Conservation (phyloP, 768 basidiomycete genomes). For the Lactarius akahatsu region DNA sequence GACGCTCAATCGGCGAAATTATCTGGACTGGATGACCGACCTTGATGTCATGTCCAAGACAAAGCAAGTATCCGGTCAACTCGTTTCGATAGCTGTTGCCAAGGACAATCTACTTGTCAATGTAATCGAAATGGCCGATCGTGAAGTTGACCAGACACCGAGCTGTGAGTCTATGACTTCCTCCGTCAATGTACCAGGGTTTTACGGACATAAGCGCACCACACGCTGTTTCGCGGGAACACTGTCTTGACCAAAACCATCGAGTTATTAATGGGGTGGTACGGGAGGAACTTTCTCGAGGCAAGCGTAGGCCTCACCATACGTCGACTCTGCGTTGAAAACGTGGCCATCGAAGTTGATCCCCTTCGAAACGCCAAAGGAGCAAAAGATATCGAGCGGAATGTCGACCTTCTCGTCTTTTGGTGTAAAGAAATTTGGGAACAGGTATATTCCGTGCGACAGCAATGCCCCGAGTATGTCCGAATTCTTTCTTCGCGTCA, state of each 20-base stretch:
- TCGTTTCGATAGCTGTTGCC: constrained; percentile 71
- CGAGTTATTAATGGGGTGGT: constrained; percentile 78
- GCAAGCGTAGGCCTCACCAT: constrained; percentile 72
- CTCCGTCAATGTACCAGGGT: constrained; percentile 4
- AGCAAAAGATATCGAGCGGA: constrained; percentile 61
- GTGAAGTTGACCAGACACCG: constrained; percentile 68
- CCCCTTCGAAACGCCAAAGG: constrained; percentile 63
- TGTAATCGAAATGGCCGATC: constrained; percentile 64
- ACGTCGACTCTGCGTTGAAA: constrained; percentile 67
- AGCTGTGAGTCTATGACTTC: constrained; percentile 49
- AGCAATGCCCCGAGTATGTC: constrained; percentile 73
- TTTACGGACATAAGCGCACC: constrained; percentile 52
- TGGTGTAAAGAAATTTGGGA: constrained; percentile 85
- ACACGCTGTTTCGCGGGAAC: constrained; percentile 71
- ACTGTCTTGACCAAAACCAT: constrained; percentile 57
- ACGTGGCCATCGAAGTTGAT: constrained; percentile 80
- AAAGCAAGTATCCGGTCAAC: constrained; percentile 56
- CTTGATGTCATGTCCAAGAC: constrained; percentile 66
- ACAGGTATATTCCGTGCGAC: constrained; percentile 70
- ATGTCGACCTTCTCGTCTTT: constrained; percentile 63
- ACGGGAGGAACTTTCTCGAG: constrained; percentile 79
- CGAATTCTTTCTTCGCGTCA: background rate
- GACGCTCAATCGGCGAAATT: constrained; percentile 58
- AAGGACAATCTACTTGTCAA: constrained; percentile 63
- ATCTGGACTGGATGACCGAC: constrained; percentile 73